Conservation (phyloP, 495 filamentous ascomycete species). For the Podospora fimiseda region DNA sequence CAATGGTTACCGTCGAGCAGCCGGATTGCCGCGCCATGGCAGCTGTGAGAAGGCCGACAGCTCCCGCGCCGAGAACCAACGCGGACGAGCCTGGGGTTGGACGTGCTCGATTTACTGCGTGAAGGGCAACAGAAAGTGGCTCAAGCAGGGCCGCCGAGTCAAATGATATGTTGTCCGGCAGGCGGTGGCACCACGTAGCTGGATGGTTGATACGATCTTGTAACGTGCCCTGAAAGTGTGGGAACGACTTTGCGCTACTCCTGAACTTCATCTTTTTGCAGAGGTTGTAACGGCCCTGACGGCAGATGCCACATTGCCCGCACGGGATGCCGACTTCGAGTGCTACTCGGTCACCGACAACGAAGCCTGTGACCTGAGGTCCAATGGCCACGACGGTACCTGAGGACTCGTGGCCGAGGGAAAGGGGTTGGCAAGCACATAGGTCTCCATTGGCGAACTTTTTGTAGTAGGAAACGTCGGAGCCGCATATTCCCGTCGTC, state of each 20-base stretch:
- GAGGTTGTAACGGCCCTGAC: slow-evolving; percentile 78
- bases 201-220: slow-evolving; percentile 88
- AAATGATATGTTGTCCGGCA: slow-evolving; percentile 66
- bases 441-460: slow-evolving; percentile 82
- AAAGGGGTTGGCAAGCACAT: slow-evolving; percentile 63
- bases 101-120: slow-evolving; percentile 61
- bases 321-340: slow-evolving; percentile 84
- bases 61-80: slow-evolving; percentile 79
- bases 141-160: slow-evolving; percentile 77
- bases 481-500: slow-evolving; percentile 76
- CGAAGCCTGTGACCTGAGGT: slow-evolving; percentile 45
- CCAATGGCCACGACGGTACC: slow-evolving; percentile 63
- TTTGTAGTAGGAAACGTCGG: slow-evolving; percentile 79
- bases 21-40: slow-evolving; percentile 63
- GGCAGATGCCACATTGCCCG: slow-evolving; percentile 65
- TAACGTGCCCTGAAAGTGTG: slow-evolving; percentile 85
- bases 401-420: slow-evolving; percentile 73
- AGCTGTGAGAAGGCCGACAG: slow-evolving; percentile 76
- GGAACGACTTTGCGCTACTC: slow-evolving; percentile 73
- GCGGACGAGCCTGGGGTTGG: slow-evolving; percentile 52
- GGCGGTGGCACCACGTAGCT: slow-evolving; percentile 65
- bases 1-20: slow-evolving; percentile 62
- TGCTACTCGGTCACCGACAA: slow-evolving; percentile 73
- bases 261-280: slow-evolving; percentile 78
- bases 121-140: slow-evolving; percentile 78